Evolutionary conservation across 139 green algal species (phyloP).

Genomic region (Tetraselmis chui): DNA sequence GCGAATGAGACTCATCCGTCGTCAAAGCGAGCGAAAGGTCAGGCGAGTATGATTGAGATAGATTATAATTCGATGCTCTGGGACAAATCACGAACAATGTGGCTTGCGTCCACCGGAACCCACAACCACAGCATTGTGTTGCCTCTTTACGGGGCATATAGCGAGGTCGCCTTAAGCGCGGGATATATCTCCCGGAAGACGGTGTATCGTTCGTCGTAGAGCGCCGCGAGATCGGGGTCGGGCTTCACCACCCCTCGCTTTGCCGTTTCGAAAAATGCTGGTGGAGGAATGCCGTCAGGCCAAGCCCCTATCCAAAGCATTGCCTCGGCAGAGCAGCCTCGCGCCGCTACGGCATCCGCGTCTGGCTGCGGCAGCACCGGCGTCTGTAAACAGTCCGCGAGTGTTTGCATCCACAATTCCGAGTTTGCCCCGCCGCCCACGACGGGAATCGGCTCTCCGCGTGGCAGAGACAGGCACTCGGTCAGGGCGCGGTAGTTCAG

Average conservation of each 20-base stretch:
- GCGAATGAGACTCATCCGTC: too few species aligned
- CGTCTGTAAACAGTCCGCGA: neutral
- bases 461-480: neutral
- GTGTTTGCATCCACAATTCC: neutral
- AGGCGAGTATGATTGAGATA: too few species aligned
- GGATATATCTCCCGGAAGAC: neutral
- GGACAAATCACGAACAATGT: too few species aligned
- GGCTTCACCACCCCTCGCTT: neutral
- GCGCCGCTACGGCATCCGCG: neutral
- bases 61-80: too few species aligned
- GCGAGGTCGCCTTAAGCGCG: neutral
- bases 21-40: too few species aligned
- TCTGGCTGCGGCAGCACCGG: neutral
- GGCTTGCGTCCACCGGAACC: too few species aligned
- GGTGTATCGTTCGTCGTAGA: neutral
- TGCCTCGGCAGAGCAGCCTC: neutral
- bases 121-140: too few species aligned
- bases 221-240: neutral
- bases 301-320: neutral
- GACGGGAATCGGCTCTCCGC: neutral
- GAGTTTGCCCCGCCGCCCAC: neutral
- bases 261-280: neutral
- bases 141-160: too few species aligned
- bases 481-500: neutral
- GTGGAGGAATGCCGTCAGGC: neutral